Percentiles rank a stretch among this genome's conserved stretches.
Evolutionary conservation across 148 eudicot genomes (phyloP).

Genomic region (Amaranthus cruentus): DNA sequence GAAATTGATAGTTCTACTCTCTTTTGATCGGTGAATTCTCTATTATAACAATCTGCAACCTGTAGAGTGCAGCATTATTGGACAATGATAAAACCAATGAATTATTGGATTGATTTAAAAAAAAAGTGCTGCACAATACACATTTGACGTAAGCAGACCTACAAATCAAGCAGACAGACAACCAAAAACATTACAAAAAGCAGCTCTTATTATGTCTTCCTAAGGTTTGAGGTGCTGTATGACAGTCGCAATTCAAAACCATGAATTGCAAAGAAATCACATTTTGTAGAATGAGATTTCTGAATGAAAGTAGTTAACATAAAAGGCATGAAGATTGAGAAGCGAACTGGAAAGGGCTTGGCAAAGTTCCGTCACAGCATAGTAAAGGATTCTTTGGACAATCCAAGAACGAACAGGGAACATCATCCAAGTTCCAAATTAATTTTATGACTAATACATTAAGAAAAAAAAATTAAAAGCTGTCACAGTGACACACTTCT

Average conservation of each 20-base stretch:
- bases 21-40: constrained; percentile 75
- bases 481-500: not conserved
- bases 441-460: not conserved
- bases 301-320: not conserved
- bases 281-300: not conserved
- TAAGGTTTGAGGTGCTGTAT: not conserved
- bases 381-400: not conserved
- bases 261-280: not conserved
- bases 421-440: not conserved
- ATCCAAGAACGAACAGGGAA: not conserved
- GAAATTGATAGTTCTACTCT: constrained; percentile 76
- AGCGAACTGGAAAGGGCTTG: not conserved
- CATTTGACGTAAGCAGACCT: not conserved
- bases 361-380: not conserved
- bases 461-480: not conserved
- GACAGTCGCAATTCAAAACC: not conserved
- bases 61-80: constrained; percentile 22
- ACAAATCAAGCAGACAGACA: not conserved
- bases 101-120: not conserved
- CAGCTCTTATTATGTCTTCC: not conserved
- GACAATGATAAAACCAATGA: constrained; percentile 7
- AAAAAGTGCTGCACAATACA: not conserved
- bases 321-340: not conserved
- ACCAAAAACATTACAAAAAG: not conserved
- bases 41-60: constrained; percentile 77